Evolutionary conservation across 805 yeast species (phyloP).

Genomic region (Candida broadrunensis): DNA sequence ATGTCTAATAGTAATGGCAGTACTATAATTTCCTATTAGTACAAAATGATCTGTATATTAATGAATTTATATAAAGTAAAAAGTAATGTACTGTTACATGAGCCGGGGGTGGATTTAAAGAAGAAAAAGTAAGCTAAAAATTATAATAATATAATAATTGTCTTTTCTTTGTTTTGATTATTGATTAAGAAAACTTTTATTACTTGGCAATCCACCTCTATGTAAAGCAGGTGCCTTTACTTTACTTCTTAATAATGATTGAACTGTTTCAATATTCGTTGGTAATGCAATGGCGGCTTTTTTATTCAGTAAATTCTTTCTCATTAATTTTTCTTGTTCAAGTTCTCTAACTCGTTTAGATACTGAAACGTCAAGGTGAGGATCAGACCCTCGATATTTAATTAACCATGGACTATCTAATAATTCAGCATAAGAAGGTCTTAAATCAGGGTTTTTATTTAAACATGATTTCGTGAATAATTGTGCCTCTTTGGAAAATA

Average conservation of each 20-base stretch:
- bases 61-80: too few relatives aligned
- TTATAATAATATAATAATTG: too few relatives aligned
- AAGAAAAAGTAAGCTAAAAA: too few relatives aligned
- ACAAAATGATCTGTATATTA: too few relatives aligned
- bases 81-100: too few relatives aligned
- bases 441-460: constrained; percentile 71
- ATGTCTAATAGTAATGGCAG: too few relatives aligned
- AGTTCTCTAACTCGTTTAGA: constrained; percentile 12
- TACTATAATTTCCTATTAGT: too few relatives aligned
- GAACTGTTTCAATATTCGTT: constrained; percentile 30
- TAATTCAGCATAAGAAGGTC: constrained; percentile 79
- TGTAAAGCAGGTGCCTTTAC: constrained; percentile 44
- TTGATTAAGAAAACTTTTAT: constrained; percentile 9
- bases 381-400: constrained; percentile 39
- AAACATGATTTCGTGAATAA: constrained; percentile 76
- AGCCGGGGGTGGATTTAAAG: too few relatives aligned
- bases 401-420: constrained; percentile 82
- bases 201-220: constrained; percentile 34
- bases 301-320: background rate
- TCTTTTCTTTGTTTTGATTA: too few relatives aligned
- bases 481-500: constrained; percentile 73
- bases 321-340: constrained; percentile 8
- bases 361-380: constrained; percentile 29
- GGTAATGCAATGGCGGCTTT: constrained; percentile 4
- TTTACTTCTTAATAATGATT: constrained; percentile 35